phyloP scores from a whole-genome alignment of 164 flowering plant species.

The Piper longum region DNA sequence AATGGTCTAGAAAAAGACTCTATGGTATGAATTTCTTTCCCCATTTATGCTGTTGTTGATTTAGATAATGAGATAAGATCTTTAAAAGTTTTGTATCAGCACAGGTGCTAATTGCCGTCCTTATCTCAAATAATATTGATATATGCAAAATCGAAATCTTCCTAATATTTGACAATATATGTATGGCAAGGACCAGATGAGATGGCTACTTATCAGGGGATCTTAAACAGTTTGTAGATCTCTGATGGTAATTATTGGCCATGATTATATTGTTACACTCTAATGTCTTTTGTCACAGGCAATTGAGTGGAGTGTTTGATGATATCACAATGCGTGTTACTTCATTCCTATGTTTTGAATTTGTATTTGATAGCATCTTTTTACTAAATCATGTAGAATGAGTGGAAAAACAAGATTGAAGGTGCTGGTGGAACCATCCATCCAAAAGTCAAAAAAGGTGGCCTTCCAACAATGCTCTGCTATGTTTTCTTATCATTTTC shows the following conservation, averaged over 20 bases:
- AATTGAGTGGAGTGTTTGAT: neutral
- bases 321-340: neutral
- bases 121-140: no score
- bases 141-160: no score
- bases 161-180: no score
- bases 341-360: neutral
- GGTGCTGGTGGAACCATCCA: slow-evolving; percentile 65
- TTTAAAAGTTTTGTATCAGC: no score
- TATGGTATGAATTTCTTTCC: slow-evolving; percentile 22
- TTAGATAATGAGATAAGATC: neutral
- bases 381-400: slow-evolving; percentile 27
- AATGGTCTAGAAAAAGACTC: slow-evolving; percentile 39
- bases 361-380: neutral
- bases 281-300: no score
- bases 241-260: no score
- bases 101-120: no score
- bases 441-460: slow-evolving; percentile 66
- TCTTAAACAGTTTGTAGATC: neutral
- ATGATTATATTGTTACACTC: no score
- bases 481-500: neutral
- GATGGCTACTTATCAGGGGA: neutral
- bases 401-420: slow-evolving; percentile 60
- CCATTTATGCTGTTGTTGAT: slow-evolving; percentile 1
- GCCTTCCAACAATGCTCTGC: neutral
- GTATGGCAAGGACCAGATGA: no score